These are phyloP conservation scores for Linum lewisii DNA, from an alignment of 345 rosid genomes.

Conservation along the genomic window DNA sequence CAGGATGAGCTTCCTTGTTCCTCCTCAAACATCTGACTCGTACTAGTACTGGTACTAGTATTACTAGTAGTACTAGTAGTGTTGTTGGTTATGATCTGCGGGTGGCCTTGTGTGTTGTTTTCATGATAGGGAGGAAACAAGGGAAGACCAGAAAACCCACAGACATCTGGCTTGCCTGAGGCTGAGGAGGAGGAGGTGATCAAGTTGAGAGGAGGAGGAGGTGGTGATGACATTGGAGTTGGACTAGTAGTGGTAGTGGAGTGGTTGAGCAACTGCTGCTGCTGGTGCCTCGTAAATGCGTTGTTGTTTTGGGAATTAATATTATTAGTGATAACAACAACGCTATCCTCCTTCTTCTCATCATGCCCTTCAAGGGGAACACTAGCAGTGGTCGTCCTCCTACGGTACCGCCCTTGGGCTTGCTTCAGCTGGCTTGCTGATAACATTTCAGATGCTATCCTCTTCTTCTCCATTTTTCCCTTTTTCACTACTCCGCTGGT, in stretches of 20 bases:
- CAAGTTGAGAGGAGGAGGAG: background rate
- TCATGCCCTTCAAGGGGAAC: too few species aligned
- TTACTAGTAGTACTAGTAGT: too few species aligned
- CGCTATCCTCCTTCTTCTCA: too few species aligned
- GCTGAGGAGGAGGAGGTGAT: background rate
- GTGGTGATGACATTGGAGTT: slow-evolving; percentile 10
- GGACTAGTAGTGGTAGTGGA: slow-evolving; percentile 31
- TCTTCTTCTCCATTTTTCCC: slow-evolving; percentile 49
- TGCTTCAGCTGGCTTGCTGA: slow-evolving; percentile 1
- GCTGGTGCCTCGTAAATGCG: too few species aligned
- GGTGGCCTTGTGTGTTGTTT: slow-evolving; percentile 16
- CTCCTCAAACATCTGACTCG: slow-evolving; percentile 32
- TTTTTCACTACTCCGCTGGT: too few species aligned
- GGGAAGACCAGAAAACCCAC: slow-evolving; percentile 89
- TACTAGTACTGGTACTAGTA: background rate
- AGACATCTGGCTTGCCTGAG: slow-evolving; percentile 37
- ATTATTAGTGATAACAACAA: too few species aligned
- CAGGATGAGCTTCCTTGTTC: slow-evolving; percentile 63
- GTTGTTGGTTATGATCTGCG: too few species aligned
- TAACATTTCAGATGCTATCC: slow-evolving; percentile 81
- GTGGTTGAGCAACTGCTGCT: slow-evolving; percentile 34
- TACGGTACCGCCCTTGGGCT: slow-evolving; percentile 35
- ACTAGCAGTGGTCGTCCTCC: slow-evolving; percentile 1
- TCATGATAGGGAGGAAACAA: slow-evolving; percentile 64
- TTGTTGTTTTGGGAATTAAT: too few species aligned